A percentile compares a stretch with the other conserved stretches of the same genome.
phyloP scores from a whole-genome alignment of 2,329 filamentous ascomycete species.

The Aspergillus alliaceus region DNA sequence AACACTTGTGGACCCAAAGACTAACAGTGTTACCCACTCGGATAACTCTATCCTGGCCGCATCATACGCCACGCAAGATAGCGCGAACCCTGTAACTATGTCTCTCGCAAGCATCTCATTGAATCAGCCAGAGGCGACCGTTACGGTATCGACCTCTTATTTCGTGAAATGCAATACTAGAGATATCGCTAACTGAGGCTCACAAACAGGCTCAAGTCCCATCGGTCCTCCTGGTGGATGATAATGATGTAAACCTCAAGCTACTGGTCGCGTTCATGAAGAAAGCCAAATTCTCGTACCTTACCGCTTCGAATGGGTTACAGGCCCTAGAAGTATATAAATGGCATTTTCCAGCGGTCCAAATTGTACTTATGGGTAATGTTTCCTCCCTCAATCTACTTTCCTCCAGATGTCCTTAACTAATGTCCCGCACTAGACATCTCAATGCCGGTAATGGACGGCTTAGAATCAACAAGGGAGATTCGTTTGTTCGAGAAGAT shows the following conservation, averaged over 20 bases:
- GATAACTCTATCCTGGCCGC: neutral
- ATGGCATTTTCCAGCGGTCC: slow-evolving; percentile 14
- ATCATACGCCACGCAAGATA: too few species aligned
- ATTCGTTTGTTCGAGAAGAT: too few species aligned
- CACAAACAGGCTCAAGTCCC: slow-evolving; percentile 22
- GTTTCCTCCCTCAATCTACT: neutral
- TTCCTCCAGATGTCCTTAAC: slow-evolving; percentile 18
- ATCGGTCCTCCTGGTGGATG: slow-evolving; percentile 35
- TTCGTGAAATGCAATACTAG: too few species aligned
- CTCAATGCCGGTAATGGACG: slow-evolving; percentile 38
- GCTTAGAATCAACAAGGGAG: neutral
- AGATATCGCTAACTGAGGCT: slow-evolving; percentile 21
- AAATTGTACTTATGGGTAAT: slow-evolving; percentile 27
- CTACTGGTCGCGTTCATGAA: slow-evolving; percentile 1
- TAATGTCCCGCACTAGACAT: slow-evolving; percentile 25
- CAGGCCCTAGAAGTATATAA: slow-evolving; percentile 24
- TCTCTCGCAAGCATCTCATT: too few species aligned
- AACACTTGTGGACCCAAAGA: slow-evolving; percentile 5
- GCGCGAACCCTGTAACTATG: too few species aligned
- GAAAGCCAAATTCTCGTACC: slow-evolving; percentile 26
- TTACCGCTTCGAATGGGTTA: slow-evolving; percentile 36
- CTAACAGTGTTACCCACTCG: slow-evolving; percentile 13
- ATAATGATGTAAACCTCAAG: slow-evolving; percentile 38
- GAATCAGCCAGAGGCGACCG: too few species aligned
- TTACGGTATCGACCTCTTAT: too few species aligned